These are phyloP conservation scores for Blumeria hordei DNA, from an alignment of 2,329 filamentous ascomycete species.

Conservation along the genomic window DNA sequence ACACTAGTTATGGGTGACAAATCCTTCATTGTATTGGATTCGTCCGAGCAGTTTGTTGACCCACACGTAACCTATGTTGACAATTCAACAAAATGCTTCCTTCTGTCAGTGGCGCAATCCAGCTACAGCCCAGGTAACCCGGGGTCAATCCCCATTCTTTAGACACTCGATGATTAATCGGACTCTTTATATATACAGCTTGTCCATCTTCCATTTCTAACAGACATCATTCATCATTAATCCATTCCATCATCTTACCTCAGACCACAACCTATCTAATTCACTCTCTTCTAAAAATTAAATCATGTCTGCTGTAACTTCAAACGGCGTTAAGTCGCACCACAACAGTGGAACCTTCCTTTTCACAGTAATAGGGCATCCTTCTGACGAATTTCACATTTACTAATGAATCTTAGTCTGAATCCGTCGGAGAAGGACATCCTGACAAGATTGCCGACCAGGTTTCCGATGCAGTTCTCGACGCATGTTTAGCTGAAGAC, in stretches of 20 bases:
- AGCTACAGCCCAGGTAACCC: background rate
- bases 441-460: slow-evolving; percentile 97
- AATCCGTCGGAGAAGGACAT: slow-evolving; percentile 76
- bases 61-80: background rate
- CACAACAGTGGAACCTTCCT: slow-evolving; percentile 50
- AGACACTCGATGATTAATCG: too few species aligned
- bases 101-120: background rate
- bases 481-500: slow-evolving; percentile 86
- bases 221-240: too few species aligned
- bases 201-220: too few species aligned
- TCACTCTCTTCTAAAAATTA: too few species aligned
- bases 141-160: background rate
- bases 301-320: background rate
- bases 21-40: too few species aligned
- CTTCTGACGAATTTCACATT: background rate
- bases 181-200: too few species aligned
- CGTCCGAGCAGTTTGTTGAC: too few species aligned
- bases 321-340: slow-evolving; percentile 3
- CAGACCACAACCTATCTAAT: too few species aligned
- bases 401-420: slow-evolving; percentile 28
- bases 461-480: slow-evolving; percentile 93
- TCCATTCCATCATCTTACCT: too few species aligned
- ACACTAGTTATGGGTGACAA: too few species aligned
- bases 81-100: background rate
- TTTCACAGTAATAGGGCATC: slow-evolving; percentile 38